Base-by-base conservation (phyloP, 2,329 filamentous ascomycete species). In the Cytospora chrysosperma region DNA sequence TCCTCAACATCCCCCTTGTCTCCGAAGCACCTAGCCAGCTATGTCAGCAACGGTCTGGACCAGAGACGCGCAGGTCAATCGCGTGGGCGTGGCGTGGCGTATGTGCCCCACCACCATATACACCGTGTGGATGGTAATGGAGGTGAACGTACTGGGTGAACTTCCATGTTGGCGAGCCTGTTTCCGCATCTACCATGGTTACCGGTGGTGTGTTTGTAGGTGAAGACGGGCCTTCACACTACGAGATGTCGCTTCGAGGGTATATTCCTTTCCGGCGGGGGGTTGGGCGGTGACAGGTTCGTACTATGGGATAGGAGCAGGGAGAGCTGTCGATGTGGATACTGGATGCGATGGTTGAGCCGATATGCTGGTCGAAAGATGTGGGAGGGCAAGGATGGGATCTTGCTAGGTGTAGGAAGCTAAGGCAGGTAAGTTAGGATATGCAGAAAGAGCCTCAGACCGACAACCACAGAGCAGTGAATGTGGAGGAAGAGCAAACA, bases 1-100 rank as follows among this genome's bases (percentile, higher is more conserved):
- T 97, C 93, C 79, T 98, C 95, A 70, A 99, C 94, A 82, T 99
- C 95, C 72, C 95, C 95, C 82, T 99, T 99, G 82, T 99, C 95
- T 79, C 95, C 95, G 81, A 99, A 99, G 83, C 95, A 98, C 83
- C 94, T 98, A 73, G 62, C 65, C 63, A 65, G 50, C 51, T 68
- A 68, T 70, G 67, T 72, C 68, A 74, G 67, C 59, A 67, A 50
- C 40, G 60, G 43, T 61, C 34, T 15, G 34, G 59, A 56, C 49
- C 34, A 55, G n/a, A 52, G 24, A 50, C 15, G 28, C 52, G 50
- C 30, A 51, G 50, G 37, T 52, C 43, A 21, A 34, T 1, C 32
- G 60, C 55, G 15, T 7, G 26, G n/a, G 26, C 5, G 4, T 27
- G 15, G 21, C 24, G 32, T 15, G 32, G n/a, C 12, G 37, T 40